Evolutionary conservation across 352 stramenopile species (phyloP).

Genomic region (Pythium angustatum): DNA sequence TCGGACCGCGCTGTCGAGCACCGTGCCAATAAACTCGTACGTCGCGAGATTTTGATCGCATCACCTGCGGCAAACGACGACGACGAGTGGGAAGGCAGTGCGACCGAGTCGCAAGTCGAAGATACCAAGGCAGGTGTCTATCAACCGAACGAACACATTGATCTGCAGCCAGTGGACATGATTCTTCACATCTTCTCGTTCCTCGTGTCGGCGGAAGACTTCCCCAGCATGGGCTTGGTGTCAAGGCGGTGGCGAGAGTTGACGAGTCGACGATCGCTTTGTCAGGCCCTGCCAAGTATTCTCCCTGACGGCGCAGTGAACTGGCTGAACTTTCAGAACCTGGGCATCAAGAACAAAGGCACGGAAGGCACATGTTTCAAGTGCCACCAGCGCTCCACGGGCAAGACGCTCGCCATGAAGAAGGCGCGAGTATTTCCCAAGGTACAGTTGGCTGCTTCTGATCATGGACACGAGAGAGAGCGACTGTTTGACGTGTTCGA

Average conservation of each 20-base stretch:
- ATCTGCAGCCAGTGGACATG: constrained; percentile 85
- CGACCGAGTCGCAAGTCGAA: constrained; percentile 42
- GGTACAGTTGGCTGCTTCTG: constrained; percentile 47
- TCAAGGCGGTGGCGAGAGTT: constrained; percentile 82
- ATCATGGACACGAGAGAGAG: no score
- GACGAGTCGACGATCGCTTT: constrained; percentile 69
- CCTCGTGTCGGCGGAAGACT: constrained; percentile 71
- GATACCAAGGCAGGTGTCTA: constrained; percentile 32
- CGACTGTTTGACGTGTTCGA: no score
- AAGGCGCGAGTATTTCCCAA: constrained; percentile 87
- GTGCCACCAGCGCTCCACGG: constrained; percentile 80
- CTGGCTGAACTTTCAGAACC: constrained; percentile 87
- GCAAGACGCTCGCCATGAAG: constrained; percentile 89
- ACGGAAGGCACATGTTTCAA: constrained; percentile 89
- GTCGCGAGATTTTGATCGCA: constrained; percentile 82
- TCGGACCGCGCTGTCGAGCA: constrained; percentile 83
- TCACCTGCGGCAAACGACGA: constrained; percentile 77
- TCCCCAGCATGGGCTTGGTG: constrained; percentile 71
- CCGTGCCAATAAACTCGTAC: constrained; percentile 81
- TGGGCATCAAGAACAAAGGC: constrained; percentile 90
- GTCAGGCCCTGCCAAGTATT: constrained; percentile 63
- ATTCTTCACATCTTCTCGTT: constrained; percentile 89
- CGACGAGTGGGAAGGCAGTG: constrained; percentile 62
- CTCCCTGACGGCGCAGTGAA: constrained; percentile 78
- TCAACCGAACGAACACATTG: constrained; percentile 70